Percentiles rank a stretch among this genome's conserved stretches.
phyloP scores from a whole-genome alignment of 2,329 filamentous ascomycete species.

The Fusarium piperis region DNA sequence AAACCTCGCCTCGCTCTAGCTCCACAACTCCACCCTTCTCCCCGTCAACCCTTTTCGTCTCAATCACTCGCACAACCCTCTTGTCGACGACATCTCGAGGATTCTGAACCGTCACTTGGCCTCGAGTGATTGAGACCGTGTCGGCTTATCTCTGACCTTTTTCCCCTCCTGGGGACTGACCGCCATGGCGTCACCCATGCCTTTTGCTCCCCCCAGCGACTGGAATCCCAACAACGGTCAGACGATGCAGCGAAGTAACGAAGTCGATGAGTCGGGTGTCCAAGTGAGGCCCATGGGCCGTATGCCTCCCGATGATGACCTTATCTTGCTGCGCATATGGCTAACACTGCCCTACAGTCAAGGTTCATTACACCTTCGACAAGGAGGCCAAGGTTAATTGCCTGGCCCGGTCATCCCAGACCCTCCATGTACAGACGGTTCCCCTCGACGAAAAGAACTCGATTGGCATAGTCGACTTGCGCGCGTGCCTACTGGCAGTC shows the following conservation, averaged over 20 bases:
- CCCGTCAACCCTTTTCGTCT: conserved; percentile 18
- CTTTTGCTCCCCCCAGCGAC: conserved; percentile 44
- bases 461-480: conserved; percentile 89
- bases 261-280: conserved; percentile 59
- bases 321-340: conserved; percentile 8
- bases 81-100: not conserved
- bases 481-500: conserved; percentile 87
- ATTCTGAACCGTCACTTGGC: not conserved
- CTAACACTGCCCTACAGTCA: conserved; percentile 68
- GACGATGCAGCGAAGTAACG: conserved; percentile 42
- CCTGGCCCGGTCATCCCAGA: conserved; percentile 84
- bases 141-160: conserved; percentile 25
- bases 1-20: conserved; percentile 27
- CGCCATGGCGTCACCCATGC: conserved; percentile 54
- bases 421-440: conserved; percentile 82
- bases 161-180: conserved; percentile 36
- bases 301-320: conserved; percentile 53
- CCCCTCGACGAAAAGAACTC: conserved; percentile 80
- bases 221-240: conserved; percentile 46
- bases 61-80: not conserved
- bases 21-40: conserved; percentile 13
- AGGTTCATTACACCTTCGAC: conserved; percentile 97
- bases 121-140: conserved; percentile 9
- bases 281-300: conserved; percentile 73
- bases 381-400: conserved; percentile 88